Percentiles rank a stretch among this genome's conserved stretches.
Evolutionary conservation across 2,329 filamentous ascomycete species (phyloP).

Genomic region (Sporothrix brunneoviolacea): DNA sequence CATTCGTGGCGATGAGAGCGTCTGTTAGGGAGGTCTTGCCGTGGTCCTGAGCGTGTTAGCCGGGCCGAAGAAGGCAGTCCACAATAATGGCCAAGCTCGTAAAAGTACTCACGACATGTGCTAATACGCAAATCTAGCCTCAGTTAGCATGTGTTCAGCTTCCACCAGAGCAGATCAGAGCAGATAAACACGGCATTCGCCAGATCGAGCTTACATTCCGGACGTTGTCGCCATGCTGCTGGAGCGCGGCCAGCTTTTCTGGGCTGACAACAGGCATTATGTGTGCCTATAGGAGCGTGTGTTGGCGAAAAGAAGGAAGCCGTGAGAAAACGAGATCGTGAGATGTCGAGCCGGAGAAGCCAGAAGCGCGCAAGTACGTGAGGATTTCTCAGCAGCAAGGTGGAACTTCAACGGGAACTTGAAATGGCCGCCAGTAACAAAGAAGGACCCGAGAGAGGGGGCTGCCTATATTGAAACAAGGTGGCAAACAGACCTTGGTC

Average conservation of each 20-base stretch:
- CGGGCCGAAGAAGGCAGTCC: background rate
- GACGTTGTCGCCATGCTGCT: slow-evolving; percentile 80
- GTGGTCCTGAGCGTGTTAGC: slow-evolving; percentile 54
- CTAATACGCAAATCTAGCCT: slow-evolving; percentile 81
- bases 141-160: background rate
- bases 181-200: too few species aligned
- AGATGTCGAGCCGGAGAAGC: background rate
- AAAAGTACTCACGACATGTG: slow-evolving; percentile 61
- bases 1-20: slow-evolving; percentile 93
- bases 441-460: too few species aligned
- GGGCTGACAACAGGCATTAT: slow-evolving; percentile 85
- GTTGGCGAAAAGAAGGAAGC: background rate
- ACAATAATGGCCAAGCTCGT: background rate
- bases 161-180: too few species aligned
- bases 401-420: background rate
- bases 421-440: too few species aligned
- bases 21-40: slow-evolving; percentile 97
- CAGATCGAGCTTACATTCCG: slow-evolving; percentile 77
- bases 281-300: background rate
- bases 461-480: too few species aligned
- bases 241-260: slow-evolving; percentile 84
- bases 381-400: background rate
- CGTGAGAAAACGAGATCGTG: background rate
- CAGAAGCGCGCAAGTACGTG: background rate
- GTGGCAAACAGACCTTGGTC: too few species aligned